Evolutionary conservation across 257 asterid species (phyloP), one percentile per base, ranked within the genome.

Genomic region (Apocynum venetum): DNA sequence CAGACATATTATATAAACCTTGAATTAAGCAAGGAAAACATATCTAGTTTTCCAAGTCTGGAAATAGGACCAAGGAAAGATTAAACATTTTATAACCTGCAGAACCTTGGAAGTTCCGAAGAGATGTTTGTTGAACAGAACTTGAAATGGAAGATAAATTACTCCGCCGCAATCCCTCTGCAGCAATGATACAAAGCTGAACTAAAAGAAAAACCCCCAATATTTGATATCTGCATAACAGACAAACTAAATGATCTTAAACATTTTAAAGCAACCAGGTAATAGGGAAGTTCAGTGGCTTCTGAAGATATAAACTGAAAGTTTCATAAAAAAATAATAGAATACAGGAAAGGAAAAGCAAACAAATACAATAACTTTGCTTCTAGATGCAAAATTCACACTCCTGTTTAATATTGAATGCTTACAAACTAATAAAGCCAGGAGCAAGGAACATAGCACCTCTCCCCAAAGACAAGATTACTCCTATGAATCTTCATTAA

Each of bases 121-220:
- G 52, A 47, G 97, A 86, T 57, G 97, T 80, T 77, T 89, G 97
- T 75, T 93, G 98, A 76, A 89, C 73, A 13, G 99, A 84, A 83
- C 91, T 82, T 74, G 97, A 83, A 75, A 93, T 71, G 70, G 97
- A 91, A 67, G 99, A 90, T 78, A 96, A 86, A 85, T 82, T 91
- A 84, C 97, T 93, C 72, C 97, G 88, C 78, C 98, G 82, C 80
- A 96, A 86, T 84, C 97, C 91, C 84, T 96, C 99, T 56, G 97
- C 98, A 78, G 96, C 94, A 79, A 96, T 77, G 72, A 96, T 88
- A 79, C 99, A 96, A 36, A 93, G 91, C 89, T 96, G 98, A 81
- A 93, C 94, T 76, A 96, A 83, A 82, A 96, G 99, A 86, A 96
- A 96, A 71, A 96, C 92, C 78, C 99, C 99, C 82, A 96, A 83